phyloP scores from a whole-genome alignment of 140 eudicot genomes.

The Stevia rebaudiana region DNA sequence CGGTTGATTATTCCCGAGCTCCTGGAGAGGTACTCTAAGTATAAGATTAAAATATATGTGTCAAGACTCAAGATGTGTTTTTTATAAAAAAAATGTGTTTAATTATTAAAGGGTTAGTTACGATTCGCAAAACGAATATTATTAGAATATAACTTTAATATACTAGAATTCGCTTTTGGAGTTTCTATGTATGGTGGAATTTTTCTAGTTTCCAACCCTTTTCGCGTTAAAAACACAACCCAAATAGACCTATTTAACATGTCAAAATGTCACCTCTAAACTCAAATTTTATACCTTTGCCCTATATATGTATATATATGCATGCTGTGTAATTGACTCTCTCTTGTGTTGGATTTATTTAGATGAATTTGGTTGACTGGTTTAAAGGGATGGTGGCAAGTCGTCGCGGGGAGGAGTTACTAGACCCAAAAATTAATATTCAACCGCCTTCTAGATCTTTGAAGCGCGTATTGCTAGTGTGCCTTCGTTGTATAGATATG shows the following conservation, averaged over 20 bases:
- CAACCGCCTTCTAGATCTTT: constrained; percentile 76
- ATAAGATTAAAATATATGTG: not conserved
- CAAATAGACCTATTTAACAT: too few species aligned
- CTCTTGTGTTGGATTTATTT: constrained; percentile 25
- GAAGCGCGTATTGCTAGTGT: constrained; percentile 70
- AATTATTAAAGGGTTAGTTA: not conserved
- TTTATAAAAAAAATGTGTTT: not conserved
- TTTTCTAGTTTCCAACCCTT: too few species aligned
- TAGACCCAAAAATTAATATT: constrained; percentile 53
- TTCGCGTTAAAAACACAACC: too few species aligned
- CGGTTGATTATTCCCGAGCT: constrained; percentile 84
- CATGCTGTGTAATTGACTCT: not conserved
- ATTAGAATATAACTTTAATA: not conserved
- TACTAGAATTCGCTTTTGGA: too few species aligned
- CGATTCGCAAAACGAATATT: not conserved
- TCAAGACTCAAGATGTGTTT: not conserved
- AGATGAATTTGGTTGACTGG: constrained; percentile 98
- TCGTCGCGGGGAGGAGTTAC: constrained; percentile 74
- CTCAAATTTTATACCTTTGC: too few species aligned
- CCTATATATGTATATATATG: too few species aligned
- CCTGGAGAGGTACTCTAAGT: constrained; percentile 82
- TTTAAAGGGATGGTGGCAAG: constrained; percentile 88
- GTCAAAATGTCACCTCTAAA: too few species aligned
- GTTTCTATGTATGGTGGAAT: too few species aligned
- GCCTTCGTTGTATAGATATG: constrained; percentile 93